These are phyloP conservation scores for Styphnolobium japonicum DNA, from an alignment of 306 rosid species.

Conservation along the genomic window DNA sequence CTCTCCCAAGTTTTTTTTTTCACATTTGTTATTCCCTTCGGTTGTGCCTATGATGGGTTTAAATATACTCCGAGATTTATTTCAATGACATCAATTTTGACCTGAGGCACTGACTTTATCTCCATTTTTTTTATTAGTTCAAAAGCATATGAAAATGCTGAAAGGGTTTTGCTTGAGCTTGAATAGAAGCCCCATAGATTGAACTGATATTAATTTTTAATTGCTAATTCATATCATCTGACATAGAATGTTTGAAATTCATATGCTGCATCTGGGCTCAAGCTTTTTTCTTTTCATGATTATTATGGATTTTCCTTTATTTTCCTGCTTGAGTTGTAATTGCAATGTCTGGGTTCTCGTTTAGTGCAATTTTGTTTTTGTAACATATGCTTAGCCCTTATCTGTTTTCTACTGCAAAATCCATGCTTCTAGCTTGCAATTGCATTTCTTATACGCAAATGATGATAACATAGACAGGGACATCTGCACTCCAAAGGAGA, in stretches of 20 bases:
- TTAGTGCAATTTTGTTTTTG: neutral
- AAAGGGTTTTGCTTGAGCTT: neutral
- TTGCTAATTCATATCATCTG: neutral
- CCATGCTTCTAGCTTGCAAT: neutral
- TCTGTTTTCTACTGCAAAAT: neutral
- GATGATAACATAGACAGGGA: constrained; percentile 61
- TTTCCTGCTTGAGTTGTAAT: neutral
- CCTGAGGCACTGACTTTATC: constrained; percentile 58
- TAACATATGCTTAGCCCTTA: neutral
- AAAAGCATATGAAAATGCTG: no score
- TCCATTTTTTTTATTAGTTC: no score
- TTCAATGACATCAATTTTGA: constrained; percentile 42
- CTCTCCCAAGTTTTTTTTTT: no score
- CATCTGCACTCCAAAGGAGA: constrained; percentile 50
- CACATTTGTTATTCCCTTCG: neutral
- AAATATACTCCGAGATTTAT: constrained; percentile 70
- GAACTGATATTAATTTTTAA: no score
- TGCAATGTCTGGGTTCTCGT: neutral
- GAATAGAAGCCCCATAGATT: no score
- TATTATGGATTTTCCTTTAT: no score
- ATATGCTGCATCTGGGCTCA: neutral
- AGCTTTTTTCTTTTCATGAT: rapidly evolving
- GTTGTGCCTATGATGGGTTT: constrained; percentile 63
- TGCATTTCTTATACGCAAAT: constrained; percentile 10
- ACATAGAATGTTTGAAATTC: neutral